A percentile compares a stretch with the other conserved stretches of the same genome.
Conservation (phyloP, 345 rosid species). For the Boechera stricta region DNA sequence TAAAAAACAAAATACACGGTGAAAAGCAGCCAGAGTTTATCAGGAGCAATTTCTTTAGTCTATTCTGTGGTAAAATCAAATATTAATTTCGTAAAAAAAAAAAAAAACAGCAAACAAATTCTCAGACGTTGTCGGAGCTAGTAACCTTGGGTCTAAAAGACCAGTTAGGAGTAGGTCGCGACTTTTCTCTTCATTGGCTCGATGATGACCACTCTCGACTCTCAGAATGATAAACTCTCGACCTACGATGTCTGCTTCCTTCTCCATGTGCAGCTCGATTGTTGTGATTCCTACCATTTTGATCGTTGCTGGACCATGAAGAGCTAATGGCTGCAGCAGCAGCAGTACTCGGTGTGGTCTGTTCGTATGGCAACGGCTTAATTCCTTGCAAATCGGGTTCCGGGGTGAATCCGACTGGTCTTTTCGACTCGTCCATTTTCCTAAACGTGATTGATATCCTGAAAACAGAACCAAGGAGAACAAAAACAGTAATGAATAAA, state of each 20-base stretch:
- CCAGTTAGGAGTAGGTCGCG: slow-evolving; percentile 18
- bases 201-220: slow-evolving; percentile 44
- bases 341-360: slow-evolving; percentile 28
- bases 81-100: neutral
- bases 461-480: neutral
- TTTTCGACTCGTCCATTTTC: slow-evolving; percentile 84
- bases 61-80: neutral
- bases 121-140: slow-evolving; percentile 25
- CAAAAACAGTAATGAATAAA: neutral
- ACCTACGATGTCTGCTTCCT: slow-evolving; percentile 9
- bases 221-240: slow-evolving; percentile 27
- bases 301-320: slow-evolving; percentile 9
- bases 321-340: slow-evolving; percentile 14
- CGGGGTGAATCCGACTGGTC: slow-evolving; percentile 61
- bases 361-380: slow-evolving; percentile 64
- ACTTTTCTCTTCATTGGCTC: slow-evolving; percentile 41
- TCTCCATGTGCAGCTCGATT: slow-evolving; percentile 7
- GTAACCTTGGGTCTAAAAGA: slow-evolving; percentile 22
- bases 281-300: slow-evolving; percentile 21
- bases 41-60: neutral
- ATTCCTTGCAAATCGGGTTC: slow-evolving; percentile 78
- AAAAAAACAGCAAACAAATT: neutral
- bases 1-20: neutral
- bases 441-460: slow-evolving; percentile 98
- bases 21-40: slow-evolving; percentile 6